Percentiles rank a stretch among this genome's conserved stretches.
phyloP scores from a whole-genome alignment of 2,329 filamentous ascomycete genomes.

The Aspergillus caelatus region DNA sequence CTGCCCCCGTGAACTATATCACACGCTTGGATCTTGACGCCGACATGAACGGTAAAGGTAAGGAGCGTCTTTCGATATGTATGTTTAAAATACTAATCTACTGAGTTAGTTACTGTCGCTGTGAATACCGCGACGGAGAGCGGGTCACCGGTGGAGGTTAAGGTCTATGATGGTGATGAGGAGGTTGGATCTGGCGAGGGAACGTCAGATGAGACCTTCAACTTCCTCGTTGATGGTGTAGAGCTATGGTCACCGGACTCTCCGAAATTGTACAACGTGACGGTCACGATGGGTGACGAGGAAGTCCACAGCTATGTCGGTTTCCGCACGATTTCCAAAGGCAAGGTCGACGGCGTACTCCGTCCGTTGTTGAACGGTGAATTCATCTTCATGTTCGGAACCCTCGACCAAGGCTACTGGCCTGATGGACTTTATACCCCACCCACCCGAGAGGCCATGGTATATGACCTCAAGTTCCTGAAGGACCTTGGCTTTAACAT shows the following conservation, averaged over 20 bases:
- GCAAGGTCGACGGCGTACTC: constrained; percentile 59
- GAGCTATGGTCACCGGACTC: constrained; percentile 67
- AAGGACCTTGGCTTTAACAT: constrained; percentile 71
- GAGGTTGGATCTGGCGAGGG: constrained; percentile 50
- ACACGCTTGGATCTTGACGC: constrained; percentile 63
- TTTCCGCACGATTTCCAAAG: constrained; percentile 65
- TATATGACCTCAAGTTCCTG: constrained; percentile 64
- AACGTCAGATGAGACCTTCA: constrained; percentile 54
- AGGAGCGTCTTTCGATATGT: constrained; percentile 21
- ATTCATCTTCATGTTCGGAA: constrained; percentile 69
- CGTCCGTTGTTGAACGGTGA: constrained; percentile 70
- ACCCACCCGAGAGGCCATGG: constrained; percentile 68
- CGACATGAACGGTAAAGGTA: constrained; percentile 57
- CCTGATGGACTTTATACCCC: constrained; percentile 69
- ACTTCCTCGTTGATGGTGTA: constrained; percentile 58
- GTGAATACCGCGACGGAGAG: constrained; percentile 52
- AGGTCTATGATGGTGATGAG: constrained; percentile 40
- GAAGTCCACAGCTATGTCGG: constrained; percentile 66
- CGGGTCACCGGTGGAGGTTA: constrained; percentile 42
- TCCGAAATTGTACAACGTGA: constrained; percentile 67
- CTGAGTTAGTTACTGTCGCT: constrained; percentile 55
- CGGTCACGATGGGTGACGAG: constrained; percentile 57
- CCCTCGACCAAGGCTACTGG: constrained; percentile 73
- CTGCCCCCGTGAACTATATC: constrained; percentile 61
- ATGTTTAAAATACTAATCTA: constrained; percentile 1